A percentile compares a stretch with the other conserved stretches of the same genome.
phyloP scores from a whole-genome alignment of 345 rosid species.

The Balakata baccata region DNA sequence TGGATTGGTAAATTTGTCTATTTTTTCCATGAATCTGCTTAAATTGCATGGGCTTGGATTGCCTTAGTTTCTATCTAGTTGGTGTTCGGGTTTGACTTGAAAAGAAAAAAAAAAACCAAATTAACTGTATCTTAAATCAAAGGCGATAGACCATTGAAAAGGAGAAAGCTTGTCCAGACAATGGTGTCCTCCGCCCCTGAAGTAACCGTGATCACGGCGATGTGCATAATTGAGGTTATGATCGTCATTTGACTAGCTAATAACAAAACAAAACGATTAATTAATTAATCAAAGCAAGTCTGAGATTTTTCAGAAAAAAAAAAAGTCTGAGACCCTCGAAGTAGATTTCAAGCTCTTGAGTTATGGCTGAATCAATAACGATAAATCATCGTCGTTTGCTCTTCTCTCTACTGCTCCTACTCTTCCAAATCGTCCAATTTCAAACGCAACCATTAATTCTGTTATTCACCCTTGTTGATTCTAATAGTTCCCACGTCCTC shows the following conservation, averaged over 20 bases:
- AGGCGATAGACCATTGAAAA: no score
- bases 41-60: no score
- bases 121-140: no score
- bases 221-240: not conserved
- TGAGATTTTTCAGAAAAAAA: not conserved
- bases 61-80: no score
- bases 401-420: not conserved
- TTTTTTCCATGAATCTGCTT: no score
- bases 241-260: not conserved
- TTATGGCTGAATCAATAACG: not conserved
- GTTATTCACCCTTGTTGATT: not conserved
- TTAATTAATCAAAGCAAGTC: not conserved
- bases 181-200: not conserved
- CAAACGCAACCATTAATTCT: not conserved
- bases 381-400: conserved; percentile 5
- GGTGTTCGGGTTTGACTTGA: no score
- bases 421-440: not conserved
- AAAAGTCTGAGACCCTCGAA: not conserved
- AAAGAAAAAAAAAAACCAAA: no score
- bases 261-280: not conserved
- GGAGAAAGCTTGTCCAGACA: not conserved
- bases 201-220: not conserved
- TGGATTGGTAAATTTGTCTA: not conserved
- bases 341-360: not conserved
- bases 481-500: not conserved